Percentiles rank a stretch among this genome's conserved stretches.
phyloP scores from a whole-genome alignment of 2,329 filamentous ascomycete genomes.

The Ustilaginoidea virens region DNA sequence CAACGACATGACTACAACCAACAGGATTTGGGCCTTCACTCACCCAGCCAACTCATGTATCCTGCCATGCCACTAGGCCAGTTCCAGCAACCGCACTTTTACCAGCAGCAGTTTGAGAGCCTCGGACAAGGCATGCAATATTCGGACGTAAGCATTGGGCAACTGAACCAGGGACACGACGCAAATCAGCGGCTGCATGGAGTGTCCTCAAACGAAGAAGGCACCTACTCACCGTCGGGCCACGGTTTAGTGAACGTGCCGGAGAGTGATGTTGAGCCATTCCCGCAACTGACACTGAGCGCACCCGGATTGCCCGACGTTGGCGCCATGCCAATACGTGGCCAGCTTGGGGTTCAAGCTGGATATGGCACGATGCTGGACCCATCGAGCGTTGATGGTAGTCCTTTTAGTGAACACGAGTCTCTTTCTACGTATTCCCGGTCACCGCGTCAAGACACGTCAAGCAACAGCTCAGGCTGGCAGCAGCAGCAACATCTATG shows the following conservation, averaged over 20 bases:
- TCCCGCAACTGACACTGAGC: slow-evolving; percentile 13
- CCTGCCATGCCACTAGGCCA: slow-evolving; percentile 12
- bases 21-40: slow-evolving; percentile 6
- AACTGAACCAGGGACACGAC: slow-evolving; percentile 12
- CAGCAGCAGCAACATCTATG: slow-evolving; percentile 9
- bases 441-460: slow-evolving; percentile 16
- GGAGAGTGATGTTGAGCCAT: slow-evolving; percentile 15
- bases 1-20: slow-evolving; percentile 2
- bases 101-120: slow-evolving; percentile 12
- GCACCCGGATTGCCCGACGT: slow-evolving; percentile 17
- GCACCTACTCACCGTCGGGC: slow-evolving; percentile 10
- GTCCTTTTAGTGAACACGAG: slow-evolving; percentile 21
- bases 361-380: slow-evolving; percentile 16
- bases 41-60: slow-evolving; percentile 11
- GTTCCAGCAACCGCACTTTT: slow-evolving; percentile 12
- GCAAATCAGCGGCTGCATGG: slow-evolving; percentile 10
- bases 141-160: slow-evolving; percentile 11
- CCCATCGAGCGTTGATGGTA: slow-evolving; percentile 17
- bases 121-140: slow-evolving; percentile 13
- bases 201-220: slow-evolving; percentile 9
- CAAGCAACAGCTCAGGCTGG: not conserved
- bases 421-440: slow-evolving; percentile 19
- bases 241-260: slow-evolving; percentile 12
- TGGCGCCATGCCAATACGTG: slow-evolving; percentile 10
- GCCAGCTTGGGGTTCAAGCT: slow-evolving; percentile 9